Evolutionary conservation across 2,329 filamentous ascomycete genomes (phyloP), one percentile per base, ranked within the genome.

Genomic region (Penicillium rolfsii): DNA sequence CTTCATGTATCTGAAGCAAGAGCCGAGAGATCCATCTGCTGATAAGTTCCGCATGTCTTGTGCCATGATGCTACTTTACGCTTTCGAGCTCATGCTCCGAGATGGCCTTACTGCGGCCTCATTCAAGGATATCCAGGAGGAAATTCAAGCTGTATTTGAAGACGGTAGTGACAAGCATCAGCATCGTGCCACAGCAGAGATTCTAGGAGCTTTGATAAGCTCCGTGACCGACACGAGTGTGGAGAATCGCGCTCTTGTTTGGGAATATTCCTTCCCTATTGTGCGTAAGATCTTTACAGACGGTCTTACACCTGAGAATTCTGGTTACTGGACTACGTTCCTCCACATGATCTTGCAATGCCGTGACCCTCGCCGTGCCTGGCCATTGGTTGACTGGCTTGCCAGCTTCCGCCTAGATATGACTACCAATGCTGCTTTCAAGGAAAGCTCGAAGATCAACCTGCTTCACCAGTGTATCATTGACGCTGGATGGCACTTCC

Each of bases 131-230:
- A 88, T 99, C 74, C 90, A 94, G 72, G 89, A 93, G 68, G 83
- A 97, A 62, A 87, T 91, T 5, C 81, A 85, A 60, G 85, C 87
- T 1, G 87, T 96, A 0, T 98, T 92, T 71, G 94, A 89, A 14
- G 94, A 99, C 75, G 95, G 96, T 9, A 95, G 89, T 70, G 95
- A 99, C 74, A 97, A 97, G 77, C 95, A 99, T 75, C 94, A 99
- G 74, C 95, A 99, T 75, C 91, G 95, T 55, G 95, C 95, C 16
- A 97, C 95, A 2, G 87, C 95, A 0, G 95, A 99, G 77, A 97
- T 99, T 58, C 81, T 99, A 53, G 93, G 91, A 14, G 93, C 91
- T 4, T 78, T 99, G 70, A 82, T 99, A 28, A 87, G 88, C 16
- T 91, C 91, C 38, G 91, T 92, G 16, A 85, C 89, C 52, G 93